Evolutionary conservation across 108 stramenopile genomes (phyloP), one percentile per base, ranked within the genome.

Genomic region (Discostella stelligeroides): DNA sequence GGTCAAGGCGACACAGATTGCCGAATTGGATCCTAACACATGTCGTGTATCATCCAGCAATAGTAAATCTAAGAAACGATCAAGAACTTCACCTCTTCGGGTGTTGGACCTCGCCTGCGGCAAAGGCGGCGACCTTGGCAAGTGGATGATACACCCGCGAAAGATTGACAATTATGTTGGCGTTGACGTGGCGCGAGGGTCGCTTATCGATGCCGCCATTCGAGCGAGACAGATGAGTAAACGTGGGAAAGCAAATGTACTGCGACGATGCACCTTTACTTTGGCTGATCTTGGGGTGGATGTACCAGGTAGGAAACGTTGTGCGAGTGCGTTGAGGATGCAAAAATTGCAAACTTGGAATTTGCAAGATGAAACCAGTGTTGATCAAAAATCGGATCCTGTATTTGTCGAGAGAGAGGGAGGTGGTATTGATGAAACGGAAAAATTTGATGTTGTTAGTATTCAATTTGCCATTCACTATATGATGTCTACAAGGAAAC

Each of bases 391-490:
- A 2, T 24, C 27, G 12, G 79, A 85, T 60, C 94, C 94, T 28
- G 72, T 76, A 15, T 95, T 95, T 51, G 71, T 54, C 10, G 59
- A 73, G 60, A 60, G 62, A 15, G 74, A 80, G 13, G 90, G 92
- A 9, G 95, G 93, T 15, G 91, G 94, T 0, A 82, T 91, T 38
- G 63, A 73, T 10, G 76, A 73, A 34, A 50, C 70, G 6, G 83
- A 95, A 24, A 77, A 76, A 25, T 99, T 98, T 70, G 96, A 98
- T 80, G 89, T 98, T 5, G 95, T 97, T 3, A 90, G 88, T 27
- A 97, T 97, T 68, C 99, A 99, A 77, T 98, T 99, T 81, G 98
- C 99, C 8, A 89, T 99, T 62, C 99, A 99, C 70, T 99, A 99
- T 85, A 97, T 98, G 97, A 97, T 97, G 83, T 84, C 88, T 15